Percentiles rank a stretch among this genome's conserved stretches.
Evolutionary conservation across 306 rosid species (phyloP).

Genomic region (Acacia confusa): DNA sequence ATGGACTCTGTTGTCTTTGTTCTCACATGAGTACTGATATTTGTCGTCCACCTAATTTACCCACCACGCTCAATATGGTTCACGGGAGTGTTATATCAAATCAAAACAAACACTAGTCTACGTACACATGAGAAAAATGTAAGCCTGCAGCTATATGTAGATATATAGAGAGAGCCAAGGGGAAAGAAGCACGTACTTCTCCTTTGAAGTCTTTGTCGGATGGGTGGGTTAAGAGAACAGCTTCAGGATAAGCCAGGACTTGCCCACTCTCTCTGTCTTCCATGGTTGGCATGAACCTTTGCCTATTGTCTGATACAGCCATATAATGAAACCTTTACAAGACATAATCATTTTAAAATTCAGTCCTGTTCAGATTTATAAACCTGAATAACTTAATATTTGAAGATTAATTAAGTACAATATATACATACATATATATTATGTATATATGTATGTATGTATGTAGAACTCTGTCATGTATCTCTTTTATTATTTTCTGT

Average conservation of each 20-base stretch:
- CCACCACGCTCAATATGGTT: conserved; percentile 24
- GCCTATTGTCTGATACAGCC: conserved; percentile 62
- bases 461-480: neutral
- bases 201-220: conserved; percentile 54
- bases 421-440: no score
- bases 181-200: conserved; percentile 42
- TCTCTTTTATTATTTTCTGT: neutral
- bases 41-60: conserved; percentile 81
- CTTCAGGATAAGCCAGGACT: conserved; percentile 66
- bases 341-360: neutral
- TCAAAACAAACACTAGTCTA: neutral
- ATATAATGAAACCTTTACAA: conserved; percentile 61
- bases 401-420: no score
- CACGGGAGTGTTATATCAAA: conserved; percentile 19
- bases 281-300: conserved; percentile 69
- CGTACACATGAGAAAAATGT: neutral
- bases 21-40: conserved; percentile 73
- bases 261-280: conserved; percentile 51
- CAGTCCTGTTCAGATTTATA: neutral
- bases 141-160: neutral
- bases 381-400: neutral
- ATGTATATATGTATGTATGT: no score
- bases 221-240: conserved; percentile 65
- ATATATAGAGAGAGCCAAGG: neutral
- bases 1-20: conserved; percentile 59